phyloP scores from a whole-genome alignment of 2,329 filamentous ascomycete genomes.

The Diaporthe vexans region DNA sequence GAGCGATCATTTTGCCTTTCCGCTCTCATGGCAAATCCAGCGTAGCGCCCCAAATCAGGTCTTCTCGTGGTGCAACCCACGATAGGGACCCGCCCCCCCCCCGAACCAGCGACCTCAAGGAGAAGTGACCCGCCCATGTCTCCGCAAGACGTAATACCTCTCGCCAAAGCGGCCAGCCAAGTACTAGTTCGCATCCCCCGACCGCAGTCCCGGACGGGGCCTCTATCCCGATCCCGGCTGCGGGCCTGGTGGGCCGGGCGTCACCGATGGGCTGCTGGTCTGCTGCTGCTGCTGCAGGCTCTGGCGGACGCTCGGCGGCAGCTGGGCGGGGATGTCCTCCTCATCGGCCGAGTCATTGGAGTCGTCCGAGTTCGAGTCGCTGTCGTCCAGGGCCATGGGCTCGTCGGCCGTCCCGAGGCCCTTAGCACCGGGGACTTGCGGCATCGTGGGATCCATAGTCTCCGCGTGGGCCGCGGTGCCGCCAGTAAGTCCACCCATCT shows the following conservation, averaged over 20 bases:
- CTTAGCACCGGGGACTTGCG: neutral
- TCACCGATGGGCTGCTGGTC: conserved; percentile 12
- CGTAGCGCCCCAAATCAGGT: neutral
- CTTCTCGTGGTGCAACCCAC: no score
- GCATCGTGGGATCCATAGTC: conserved; percentile 34
- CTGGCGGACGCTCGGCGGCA: conserved; percentile 50
- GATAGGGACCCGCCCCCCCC: no score
- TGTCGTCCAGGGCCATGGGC: conserved; percentile 41
- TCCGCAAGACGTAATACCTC: neutral
- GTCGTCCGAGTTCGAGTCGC: conserved; percentile 48
- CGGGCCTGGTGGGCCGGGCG: neutral
- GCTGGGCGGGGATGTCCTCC: conserved; percentile 52
- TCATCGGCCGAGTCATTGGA: conserved; percentile 42
- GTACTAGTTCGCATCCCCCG: neutral
- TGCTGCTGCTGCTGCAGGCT: conserved; percentile 44
- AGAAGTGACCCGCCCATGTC: neutral
- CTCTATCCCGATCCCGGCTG: neutral
- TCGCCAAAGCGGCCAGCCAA: neutral
- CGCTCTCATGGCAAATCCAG: neutral
- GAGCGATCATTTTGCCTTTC: neutral
- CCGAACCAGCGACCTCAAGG: neutral
- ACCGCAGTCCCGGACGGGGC: neutral
- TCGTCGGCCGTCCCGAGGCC: conserved; percentile 31
- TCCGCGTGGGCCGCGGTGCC: conserved; percentile 22
- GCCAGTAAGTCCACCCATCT: conserved; percentile 30